These are phyloP conservation scores for Botrytis porri DNA, from an alignment of 2,329 filamentous ascomycete genomes.

Conservation along the genomic window DNA sequence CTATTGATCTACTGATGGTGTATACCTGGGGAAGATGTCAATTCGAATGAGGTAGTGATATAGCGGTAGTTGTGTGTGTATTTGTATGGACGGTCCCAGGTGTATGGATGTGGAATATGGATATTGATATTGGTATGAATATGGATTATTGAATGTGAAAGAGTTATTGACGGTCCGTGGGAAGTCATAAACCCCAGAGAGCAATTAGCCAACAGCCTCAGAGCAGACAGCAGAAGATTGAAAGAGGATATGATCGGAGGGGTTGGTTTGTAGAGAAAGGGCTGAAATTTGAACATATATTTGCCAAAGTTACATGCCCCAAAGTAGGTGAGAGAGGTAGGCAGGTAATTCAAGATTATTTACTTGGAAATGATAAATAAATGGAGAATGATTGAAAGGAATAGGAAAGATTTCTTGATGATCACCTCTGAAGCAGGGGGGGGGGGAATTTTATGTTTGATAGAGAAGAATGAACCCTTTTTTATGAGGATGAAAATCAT, in stretches of 20 bases:
- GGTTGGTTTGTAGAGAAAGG: not conserved
- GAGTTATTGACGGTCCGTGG: constrained; percentile 3
- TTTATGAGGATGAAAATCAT: not conserved
- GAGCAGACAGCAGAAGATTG: not conserved
- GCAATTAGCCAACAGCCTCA: too few species aligned
- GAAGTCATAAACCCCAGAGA: too few species aligned
- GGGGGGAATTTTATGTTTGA: not conserved
- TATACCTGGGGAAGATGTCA: constrained; percentile 20
- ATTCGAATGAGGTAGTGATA: constrained; percentile 17
- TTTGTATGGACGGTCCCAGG: not conserved
- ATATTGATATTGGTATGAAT: not conserved
- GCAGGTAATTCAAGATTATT: not conserved
- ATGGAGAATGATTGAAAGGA: constrained; percentile 20
- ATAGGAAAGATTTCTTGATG: constrained; percentile 29
- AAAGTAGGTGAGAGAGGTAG: not conserved
- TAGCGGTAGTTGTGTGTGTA: not conserved
- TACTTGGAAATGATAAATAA: constrained; percentile 7
- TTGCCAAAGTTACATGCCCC: not conserved
- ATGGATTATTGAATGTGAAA: not conserved
- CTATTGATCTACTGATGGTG: constrained; percentile 24
- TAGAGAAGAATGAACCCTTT: not conserved
- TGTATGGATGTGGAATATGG: not conserved
- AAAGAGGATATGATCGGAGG: constrained; percentile 14
- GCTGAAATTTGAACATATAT: constrained; percentile 6
- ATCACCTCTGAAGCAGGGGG: constrained; percentile 27